Conservation (phyloP, 495 filamentous ascomycete species). For the Neurospora hispaniola region DNA sequence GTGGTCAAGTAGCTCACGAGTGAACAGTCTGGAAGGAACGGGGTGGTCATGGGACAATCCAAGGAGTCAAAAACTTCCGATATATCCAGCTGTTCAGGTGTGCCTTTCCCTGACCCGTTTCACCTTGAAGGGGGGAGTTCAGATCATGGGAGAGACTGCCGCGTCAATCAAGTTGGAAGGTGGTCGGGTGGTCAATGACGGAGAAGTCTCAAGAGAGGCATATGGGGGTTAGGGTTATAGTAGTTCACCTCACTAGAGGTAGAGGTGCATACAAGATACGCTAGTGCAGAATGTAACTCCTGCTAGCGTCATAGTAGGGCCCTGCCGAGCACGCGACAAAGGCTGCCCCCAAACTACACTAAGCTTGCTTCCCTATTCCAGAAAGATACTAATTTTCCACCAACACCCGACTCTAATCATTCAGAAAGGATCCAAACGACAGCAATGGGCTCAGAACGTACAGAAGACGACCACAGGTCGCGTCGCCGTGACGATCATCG, state of each 20-base stretch:
- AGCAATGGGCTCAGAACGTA: slow-evolving; percentile 12
- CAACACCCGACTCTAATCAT: background rate
- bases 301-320: too few relatives aligned
- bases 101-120: background rate
- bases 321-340: too few relatives aligned
- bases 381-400: too few relatives aligned
- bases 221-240: too few relatives aligned
- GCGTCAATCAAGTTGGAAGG: background rate
- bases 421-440: background rate
- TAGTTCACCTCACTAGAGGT: too few relatives aligned
- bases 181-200: background rate
- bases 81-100: background rate
- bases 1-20: background rate
- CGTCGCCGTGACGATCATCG: slow-evolving; percentile 11
- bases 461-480: slow-evolving; percentile 7
- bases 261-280: too few relatives aligned
- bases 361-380: too few relatives aligned
- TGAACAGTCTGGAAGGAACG: background rate
- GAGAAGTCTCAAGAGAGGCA: too few relatives aligned
- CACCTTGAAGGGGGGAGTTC: background rate
- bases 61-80: background rate
- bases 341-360: too few relatives aligned
- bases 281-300: too few relatives aligned
- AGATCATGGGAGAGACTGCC: background rate
- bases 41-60: background rate